Percentiles rank a stretch among this genome's conserved stretches.
Conservation (phyloP, 2,329 filamentous ascomycete genomes). For the Talaromyces rugulosus region DNA sequence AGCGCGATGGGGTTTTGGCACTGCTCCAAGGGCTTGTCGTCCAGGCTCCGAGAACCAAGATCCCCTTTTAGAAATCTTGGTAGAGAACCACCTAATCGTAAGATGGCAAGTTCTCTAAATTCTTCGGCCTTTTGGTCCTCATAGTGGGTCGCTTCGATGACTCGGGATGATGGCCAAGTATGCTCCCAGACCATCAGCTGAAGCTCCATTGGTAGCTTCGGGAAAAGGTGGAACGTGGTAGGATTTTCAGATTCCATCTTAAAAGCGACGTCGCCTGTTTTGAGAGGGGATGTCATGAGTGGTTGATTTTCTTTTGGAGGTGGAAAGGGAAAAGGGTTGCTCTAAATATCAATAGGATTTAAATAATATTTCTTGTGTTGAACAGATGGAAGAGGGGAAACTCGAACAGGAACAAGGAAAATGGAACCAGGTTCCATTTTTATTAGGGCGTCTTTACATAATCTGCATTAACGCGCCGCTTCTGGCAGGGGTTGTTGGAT, state of each 20-base stretch:
- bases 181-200: neutral
- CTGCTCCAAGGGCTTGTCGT: neutral
- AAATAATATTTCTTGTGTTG: too few species aligned
- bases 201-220: neutral
- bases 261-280: too few species aligned
- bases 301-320: neutral
- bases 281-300: neutral
- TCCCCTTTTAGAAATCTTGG: neutral
- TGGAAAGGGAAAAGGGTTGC: neutral
- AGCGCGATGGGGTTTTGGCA: neutral
- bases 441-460: too few species aligned
- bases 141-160: neutral
- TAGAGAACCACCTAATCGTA: neutral
- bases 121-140: neutral
- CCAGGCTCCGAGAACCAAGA: neutral
- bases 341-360: neutral
- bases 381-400: too few species aligned
- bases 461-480: too few species aligned
- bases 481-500: too few species aligned
- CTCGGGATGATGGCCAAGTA: neutral
- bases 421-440: too few species aligned
- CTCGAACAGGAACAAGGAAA: too few species aligned
- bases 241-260: neutral
- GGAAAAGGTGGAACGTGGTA: neutral
- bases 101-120: neutral